Conservation (phyloP, 805 yeast species). For the Millerago galiae region DNA sequence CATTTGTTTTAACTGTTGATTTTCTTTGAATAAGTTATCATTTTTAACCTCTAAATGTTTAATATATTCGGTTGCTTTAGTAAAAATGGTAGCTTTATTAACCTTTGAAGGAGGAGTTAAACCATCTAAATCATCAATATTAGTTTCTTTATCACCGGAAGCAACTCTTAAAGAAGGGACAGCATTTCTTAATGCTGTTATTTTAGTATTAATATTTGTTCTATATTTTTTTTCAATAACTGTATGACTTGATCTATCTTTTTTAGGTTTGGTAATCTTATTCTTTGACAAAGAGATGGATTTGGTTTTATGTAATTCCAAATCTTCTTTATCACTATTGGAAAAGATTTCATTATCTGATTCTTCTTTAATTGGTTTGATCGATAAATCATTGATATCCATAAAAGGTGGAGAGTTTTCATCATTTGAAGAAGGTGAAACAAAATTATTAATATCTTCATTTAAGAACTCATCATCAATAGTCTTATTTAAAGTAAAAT, state of each 20-base stretch:
- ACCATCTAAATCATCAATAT: conserved; percentile 58
- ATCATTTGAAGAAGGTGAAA: conserved; percentile 8
- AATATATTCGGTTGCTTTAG: conserved; percentile 69
- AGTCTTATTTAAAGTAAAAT: neutral
- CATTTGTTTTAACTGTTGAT: conserved; percentile 36
- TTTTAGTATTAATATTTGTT: conserved; percentile 68
- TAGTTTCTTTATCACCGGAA: conserved; percentile 38
- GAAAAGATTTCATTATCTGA: neutral
- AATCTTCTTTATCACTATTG: conserved; percentile 5
- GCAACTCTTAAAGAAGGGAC: conserved; percentile 73
- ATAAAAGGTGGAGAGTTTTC: conserved; percentile 2
- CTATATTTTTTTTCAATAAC: conserved; percentile 78
- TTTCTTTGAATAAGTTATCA: conserved; percentile 41
- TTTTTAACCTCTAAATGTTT: conserved; percentile 38
- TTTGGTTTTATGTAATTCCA: no score
- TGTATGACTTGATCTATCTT: conserved; percentile 62
- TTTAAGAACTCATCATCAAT: neutral
- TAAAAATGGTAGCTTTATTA: conserved; percentile 70
- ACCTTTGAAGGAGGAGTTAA: conserved; percentile 68
- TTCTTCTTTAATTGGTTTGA: conserved; percentile 2
- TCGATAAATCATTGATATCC: neutral
- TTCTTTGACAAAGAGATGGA: conserved; percentile 1
- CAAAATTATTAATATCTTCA: neutral
- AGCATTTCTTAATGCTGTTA: conserved; percentile 61
- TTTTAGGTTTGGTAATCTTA: conserved; percentile 37